phyloP scores from a whole-genome alignment of 768 basidiomycete species.

The Termitomyces eurrhizus region DNA sequence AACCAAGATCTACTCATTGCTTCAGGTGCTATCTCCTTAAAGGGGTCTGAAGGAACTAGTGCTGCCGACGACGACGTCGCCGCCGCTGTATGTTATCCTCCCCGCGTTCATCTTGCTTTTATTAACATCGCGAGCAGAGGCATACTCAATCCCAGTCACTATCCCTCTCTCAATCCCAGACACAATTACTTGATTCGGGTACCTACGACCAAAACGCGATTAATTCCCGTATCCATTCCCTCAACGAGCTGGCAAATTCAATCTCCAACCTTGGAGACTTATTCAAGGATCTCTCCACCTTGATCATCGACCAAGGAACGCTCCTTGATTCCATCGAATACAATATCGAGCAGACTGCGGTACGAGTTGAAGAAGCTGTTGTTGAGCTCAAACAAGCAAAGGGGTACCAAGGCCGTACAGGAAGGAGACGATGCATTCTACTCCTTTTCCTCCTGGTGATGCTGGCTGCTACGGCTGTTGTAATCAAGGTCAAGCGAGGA shows the following conservation, averaged over 20 bases:
- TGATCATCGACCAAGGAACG: conserved; percentile 98
- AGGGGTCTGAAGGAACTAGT: conserved; percentile 76
- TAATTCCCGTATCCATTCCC: conserved; percentile 56
- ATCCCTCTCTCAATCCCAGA: conserved; percentile 31
- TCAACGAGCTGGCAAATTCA: conserved; percentile 87
- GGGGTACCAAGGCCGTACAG: conserved; percentile 89
- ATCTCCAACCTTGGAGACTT: conserved; percentile 91
- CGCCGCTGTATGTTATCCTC: conserved; percentile 62
- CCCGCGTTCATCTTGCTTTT: conserved; percentile 8
- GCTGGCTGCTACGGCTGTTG: conserved; percentile 80
- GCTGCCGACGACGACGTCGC: conserved; percentile 90
- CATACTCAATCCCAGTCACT: conserved; percentile 32
- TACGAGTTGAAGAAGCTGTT: conserved; percentile 78
- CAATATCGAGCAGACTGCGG: conserved; percentile 91
- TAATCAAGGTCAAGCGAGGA: conserved; percentile 84
- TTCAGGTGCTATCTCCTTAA: conserved; percentile 76
- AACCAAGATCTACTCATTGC: conserved; percentile 93
- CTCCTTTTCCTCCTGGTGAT: conserved; percentile 87
- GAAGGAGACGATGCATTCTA: conserved; percentile 90
- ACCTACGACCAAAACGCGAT: conserved; percentile 37
- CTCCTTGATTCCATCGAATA: conserved; percentile 95
- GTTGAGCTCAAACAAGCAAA: conserved; percentile 82
- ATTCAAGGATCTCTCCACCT: conserved; percentile 89
- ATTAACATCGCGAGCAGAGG: conserved; percentile 15
- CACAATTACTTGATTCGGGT: conserved; percentile 35